Conservation (phyloP, 495 filamentous ascomycete genomes). For the Penicillium argentinense region DNA sequence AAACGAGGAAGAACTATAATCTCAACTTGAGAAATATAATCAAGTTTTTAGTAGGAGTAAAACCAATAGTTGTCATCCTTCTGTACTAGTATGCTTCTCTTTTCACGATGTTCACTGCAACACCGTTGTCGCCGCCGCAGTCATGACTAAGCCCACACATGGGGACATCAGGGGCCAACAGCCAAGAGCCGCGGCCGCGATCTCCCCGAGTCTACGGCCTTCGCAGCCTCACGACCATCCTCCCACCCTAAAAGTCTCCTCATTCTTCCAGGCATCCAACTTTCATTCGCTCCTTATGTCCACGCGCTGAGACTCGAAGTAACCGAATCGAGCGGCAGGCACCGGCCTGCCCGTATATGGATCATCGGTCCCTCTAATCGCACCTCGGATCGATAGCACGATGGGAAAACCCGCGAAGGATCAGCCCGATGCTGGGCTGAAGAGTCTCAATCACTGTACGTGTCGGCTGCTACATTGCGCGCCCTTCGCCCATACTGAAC, state of each 20-base stretch:
- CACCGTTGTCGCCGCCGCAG: not conserved
- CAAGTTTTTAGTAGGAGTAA: no score
- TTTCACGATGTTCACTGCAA: no score
- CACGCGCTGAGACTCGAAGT: conserved; percentile 12
- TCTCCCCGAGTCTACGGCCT: conserved; percentile 2
- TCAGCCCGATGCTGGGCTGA: conserved; percentile 68
- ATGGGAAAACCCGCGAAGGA: conserved; percentile 38
- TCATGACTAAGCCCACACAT: conserved; percentile 29
- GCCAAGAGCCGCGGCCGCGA: conserved; percentile 21
- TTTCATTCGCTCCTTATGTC: conserved; percentile 28
- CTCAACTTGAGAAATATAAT: no score
- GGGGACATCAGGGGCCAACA: conserved; percentile 18
- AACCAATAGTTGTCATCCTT: no score
- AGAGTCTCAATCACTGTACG: conserved; percentile 76
- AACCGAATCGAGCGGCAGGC: conserved; percentile 20
- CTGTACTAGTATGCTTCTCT: no score
- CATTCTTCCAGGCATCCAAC: conserved; percentile 14
- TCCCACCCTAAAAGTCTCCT: not conserved
- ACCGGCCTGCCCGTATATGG: conserved; percentile 29
- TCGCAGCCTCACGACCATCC: not conserved
- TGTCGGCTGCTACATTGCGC: not conserved
- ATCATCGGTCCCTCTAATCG: conserved; percentile 18
- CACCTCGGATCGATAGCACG: conserved; percentile 22
- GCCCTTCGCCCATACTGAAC: not conserved
- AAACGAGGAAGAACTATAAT: no score